Base-by-base conservation (phyloP, 2,329 filamentous ascomycete species). In the Trichothecium sympodiale region DNA sequence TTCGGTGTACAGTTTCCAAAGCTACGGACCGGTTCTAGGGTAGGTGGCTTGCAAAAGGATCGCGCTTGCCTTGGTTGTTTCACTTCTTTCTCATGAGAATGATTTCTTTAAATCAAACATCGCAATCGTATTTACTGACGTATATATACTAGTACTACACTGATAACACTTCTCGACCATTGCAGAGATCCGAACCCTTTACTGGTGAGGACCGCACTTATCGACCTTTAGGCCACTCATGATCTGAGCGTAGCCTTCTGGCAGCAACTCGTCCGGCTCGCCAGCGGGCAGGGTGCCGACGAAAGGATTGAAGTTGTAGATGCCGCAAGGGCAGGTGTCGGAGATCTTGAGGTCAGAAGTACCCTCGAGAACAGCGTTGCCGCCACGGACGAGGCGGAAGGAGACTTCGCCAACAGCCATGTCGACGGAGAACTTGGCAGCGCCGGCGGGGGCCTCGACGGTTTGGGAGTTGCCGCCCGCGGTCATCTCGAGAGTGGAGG, bases 241-340 rank as follows among this genome's bases (percentile, higher is more conserved):
- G 10, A 57, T 43, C 1, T 41, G 47, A 3, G 46, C 40, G 15
- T 53, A 44, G 5, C 57, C 62, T 28, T 46, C 53, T 3, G 56
- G 46, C 33, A 51, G 49, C 2, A 65, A 55, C 33, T 50, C 45
- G 37, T 65, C 61, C 8, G 49, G 44, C 13, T 42, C 17, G 12
- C 54, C 48, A 1, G 52, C 52, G 3, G 69, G 67, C 3, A 73
- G 52, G 2, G 59, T 65, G 12, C 69, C 69, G 1, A 71, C 67
- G 41, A 68, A 74, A 12, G 67, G 61, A 39, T 74, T 74, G 55
- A 66, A 74, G 52, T 74, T 74, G 56, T 72, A 72, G 33, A 72
- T 55, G 4, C 69, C 67, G 39, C 65, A 73, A 14, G 61, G 50
- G 45, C 71, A 75, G 13, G 52, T 52, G 29, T 65, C 52, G 2